Evolutionary conservation across 371 early-diverging fungal genomes (phyloP).

Genomic region (Apophysomyces ossiformis): DNA sequence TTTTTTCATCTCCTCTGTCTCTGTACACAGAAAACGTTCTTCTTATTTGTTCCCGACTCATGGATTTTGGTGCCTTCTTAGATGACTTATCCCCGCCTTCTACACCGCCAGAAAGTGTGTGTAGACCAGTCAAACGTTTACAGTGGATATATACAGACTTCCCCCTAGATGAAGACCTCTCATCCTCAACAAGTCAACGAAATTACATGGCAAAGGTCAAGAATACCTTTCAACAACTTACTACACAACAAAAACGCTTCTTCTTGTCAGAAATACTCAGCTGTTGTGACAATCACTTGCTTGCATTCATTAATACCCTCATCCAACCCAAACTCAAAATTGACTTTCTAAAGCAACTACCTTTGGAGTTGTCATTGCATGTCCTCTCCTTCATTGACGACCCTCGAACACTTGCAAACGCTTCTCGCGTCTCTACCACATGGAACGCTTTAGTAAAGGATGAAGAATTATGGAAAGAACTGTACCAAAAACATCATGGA

Average conservation of each 20-base stretch:
- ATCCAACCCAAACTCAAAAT: conserved; percentile 74
- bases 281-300: conserved; percentile 60
- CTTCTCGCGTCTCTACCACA: conserved; percentile 70
- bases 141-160: not conserved
- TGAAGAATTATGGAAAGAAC: conserved; percentile 57
- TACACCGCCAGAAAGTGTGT: conserved; percentile 8
- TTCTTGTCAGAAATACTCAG: conserved; percentile 54
- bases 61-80: conserved; percentile 8
- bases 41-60: conserved; percentile 1
- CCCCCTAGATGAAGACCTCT: not conserved
- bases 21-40: not conserved
- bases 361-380: conserved; percentile 2
- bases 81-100: conserved; percentile 12
- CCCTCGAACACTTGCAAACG: conserved; percentile 74
- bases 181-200: conserved; percentile 2
- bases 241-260: conserved; percentile 9
- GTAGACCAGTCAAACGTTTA: conserved; percentile 10
- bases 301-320: conserved; percentile 59
- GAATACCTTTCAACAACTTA: conserved; percentile 14
- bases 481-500: conserved; percentile 50
- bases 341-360: conserved; percentile 64
- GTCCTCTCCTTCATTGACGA: conserved; percentile 62
- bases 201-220: conserved; percentile 29
- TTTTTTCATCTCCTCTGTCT: too few species aligned
- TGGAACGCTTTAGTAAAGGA: conserved; percentile 81